These are phyloP conservation scores for Axilococcus clingmanii DNA, from an alignment of 139 green algal species.

Conservation along the genomic window DNA sequence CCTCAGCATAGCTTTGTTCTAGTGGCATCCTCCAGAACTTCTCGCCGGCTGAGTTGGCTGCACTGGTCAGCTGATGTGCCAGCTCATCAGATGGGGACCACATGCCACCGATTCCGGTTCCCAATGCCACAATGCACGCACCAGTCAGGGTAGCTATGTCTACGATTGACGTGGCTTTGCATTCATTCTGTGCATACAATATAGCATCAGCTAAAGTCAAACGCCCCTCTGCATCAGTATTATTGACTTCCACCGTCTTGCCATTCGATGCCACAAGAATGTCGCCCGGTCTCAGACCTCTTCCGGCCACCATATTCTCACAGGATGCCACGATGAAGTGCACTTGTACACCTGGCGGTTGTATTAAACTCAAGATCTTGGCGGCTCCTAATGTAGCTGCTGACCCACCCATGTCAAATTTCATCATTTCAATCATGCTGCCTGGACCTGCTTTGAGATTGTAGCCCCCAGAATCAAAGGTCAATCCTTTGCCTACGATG, in stretches of 20 bases:
- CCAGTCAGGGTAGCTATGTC: slow-evolving; percentile 96
- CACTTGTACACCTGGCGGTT: slow-evolving; percentile 64
- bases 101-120: slow-evolving; percentile 39
- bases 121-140: slow-evolving; percentile 88
- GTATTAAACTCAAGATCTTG: slow-evolving; percentile 47
- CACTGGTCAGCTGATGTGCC: slow-evolving; percentile 29
- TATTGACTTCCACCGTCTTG: slow-evolving; percentile 77
- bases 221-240: slow-evolving; percentile 69
- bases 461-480: slow-evolving; percentile 65
- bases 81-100: slow-evolving; percentile 50
- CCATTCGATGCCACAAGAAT: slow-evolving; percentile 86
- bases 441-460: slow-evolving; percentile 92
- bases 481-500: slow-evolving; percentile 85
- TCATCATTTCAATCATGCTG: slow-evolving; percentile 95
- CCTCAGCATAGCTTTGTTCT: slow-evolving; percentile 76
- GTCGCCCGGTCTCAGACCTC: slow-evolving; percentile 84
- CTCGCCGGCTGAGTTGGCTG: slow-evolving; percentile 51
- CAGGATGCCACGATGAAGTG: slow-evolving; percentile 94
- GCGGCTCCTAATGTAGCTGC: slow-evolving; percentile 76
- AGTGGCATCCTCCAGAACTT: slow-evolving; percentile 93
- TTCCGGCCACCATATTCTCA: slow-evolving; percentile 95
- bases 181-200: slow-evolving; percentile 79
- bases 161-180: slow-evolving; percentile 49
- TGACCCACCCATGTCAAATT: slow-evolving; percentile 80
- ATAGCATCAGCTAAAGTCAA: slow-evolving; percentile 92